Conservation (phyloP, 257 asterid genomes). For the Craterostigma plantagineum region DNA sequence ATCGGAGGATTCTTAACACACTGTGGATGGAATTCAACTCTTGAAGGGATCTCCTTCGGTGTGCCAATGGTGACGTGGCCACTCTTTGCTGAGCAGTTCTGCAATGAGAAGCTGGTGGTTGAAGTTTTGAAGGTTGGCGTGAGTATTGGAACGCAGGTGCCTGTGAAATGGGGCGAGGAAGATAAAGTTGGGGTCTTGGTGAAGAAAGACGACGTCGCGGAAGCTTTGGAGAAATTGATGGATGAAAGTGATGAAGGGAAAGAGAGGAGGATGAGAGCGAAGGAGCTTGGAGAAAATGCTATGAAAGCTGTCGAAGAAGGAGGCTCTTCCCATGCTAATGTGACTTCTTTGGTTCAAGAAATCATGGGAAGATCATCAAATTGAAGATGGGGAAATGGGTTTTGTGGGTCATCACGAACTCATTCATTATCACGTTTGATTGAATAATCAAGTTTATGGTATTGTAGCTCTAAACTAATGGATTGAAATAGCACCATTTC, state of each 20-base stretch:
- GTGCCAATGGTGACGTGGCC: constrained; percentile 75
- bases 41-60: constrained; percentile 58
- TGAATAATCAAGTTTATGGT: too few species aligned
- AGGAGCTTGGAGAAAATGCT: constrained; percentile 21
- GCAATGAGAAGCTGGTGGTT: constrained; percentile 47
- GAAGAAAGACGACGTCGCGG: constrained; percentile 20
- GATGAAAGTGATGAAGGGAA: constrained; percentile 23
- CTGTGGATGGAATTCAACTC: constrained; percentile 83
- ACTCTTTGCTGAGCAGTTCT: constrained; percentile 61
- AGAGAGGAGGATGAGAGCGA: constrained; percentile 19
- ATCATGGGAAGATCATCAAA: constrained; percentile 10
- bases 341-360: constrained; percentile 27
- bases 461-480: too few species aligned
- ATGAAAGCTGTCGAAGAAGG: constrained; percentile 21
- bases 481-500: too few species aligned
- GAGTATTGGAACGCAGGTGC: constrained; percentile 45
- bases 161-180: constrained; percentile 67
- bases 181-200: constrained; percentile 46
- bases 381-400: too few species aligned
- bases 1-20: constrained; percentile 54
- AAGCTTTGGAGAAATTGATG: constrained; percentile 29
- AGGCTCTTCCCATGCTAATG: constrained; percentile 31
- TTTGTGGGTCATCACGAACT: too few species aligned
- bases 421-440: too few species aligned
- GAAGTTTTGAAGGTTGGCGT: constrained; percentile 38